Evolutionary conservation across 208 protist genomes (phyloP).

Genomic region (Angomonas deanei): DNA sequence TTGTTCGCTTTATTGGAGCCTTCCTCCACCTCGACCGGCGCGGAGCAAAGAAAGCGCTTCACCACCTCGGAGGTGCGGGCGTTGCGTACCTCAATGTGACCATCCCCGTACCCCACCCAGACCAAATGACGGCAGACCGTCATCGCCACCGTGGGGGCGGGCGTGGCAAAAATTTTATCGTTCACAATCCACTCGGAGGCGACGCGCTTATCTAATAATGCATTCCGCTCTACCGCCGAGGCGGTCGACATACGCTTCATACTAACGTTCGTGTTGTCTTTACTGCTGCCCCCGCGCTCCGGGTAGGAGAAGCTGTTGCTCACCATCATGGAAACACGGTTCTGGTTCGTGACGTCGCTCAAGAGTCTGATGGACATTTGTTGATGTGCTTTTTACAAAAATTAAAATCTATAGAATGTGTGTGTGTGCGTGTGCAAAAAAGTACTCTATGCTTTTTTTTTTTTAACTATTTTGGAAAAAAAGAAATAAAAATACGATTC

Average conservation of each 20-base stretch:
- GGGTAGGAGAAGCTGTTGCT: background rate
- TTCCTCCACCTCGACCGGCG: background rate
- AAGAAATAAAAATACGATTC: background rate
- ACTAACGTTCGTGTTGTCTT: no score
- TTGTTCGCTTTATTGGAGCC: background rate
- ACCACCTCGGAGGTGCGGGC: conserved; percentile 57
- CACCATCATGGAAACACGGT: background rate
- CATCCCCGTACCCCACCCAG: conserved; percentile 59
- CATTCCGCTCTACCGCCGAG: background rate
- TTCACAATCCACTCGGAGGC: conserved; percentile 45
- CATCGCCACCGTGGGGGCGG: conserved; percentile 42
- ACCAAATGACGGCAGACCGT: conserved; percentile 45
- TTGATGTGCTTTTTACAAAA: background rate
- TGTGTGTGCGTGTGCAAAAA: background rate
- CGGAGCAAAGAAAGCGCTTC: conserved; percentile 25
- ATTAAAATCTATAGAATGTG: background rate
- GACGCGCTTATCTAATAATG: conserved; percentile 2
- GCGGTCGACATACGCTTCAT: background rate
- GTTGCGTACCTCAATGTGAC: conserved; percentile 60
- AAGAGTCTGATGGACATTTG: background rate
- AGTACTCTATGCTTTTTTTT: background rate
- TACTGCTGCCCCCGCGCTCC: no score
- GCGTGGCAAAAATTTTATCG: conserved; percentile 46
- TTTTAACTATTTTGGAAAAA: background rate
- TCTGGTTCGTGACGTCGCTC: background rate